Evolutionary conservation across 306 rosid species (phyloP).

Genomic region (Malus fusca): DNA sequence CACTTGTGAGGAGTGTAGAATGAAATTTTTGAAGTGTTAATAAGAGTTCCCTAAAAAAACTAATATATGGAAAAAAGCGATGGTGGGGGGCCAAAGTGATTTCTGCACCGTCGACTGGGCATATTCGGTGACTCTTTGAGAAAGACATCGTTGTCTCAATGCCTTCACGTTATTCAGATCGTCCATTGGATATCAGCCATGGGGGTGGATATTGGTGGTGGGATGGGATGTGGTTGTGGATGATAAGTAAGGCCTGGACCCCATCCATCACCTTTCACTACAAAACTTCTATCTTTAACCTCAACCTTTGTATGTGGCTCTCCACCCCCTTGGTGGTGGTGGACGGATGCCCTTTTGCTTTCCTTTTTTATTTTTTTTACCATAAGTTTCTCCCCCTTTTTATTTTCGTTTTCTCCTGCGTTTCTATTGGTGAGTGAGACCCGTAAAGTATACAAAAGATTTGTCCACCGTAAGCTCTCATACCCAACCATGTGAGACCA

Average conservation of each 20-base stretch:
- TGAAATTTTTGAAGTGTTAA: no score
- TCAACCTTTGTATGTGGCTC: slow-evolving; percentile 43
- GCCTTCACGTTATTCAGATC: background rate
- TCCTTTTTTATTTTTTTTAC: background rate
- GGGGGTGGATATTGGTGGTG: slow-evolving; percentile 30
- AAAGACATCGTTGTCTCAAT: slow-evolving; percentile 37
- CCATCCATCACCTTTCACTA: slow-evolving; percentile 21
- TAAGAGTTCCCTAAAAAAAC: background rate
- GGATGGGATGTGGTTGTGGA: slow-evolving; percentile 40
- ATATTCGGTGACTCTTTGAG: slow-evolving; percentile 43
- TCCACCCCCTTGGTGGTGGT: slow-evolving; percentile 23
- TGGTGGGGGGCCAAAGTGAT: slow-evolving; percentile 50
- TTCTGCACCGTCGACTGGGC: slow-evolving; percentile 50
- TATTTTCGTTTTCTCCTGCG: background rate
- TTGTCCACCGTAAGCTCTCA: background rate
- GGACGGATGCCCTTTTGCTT: slow-evolving; percentile 25
- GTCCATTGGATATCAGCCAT: background rate
- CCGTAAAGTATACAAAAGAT: background rate
- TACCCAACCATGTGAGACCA: background rate
- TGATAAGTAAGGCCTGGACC: slow-evolving; percentile 41
- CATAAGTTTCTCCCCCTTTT: background rate
- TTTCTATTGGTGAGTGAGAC: background rate
- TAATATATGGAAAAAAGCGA: slow-evolving; percentile 14
- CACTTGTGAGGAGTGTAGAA: no score
- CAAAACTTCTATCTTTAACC: slow-evolving; percentile 18